A percentile compares a stretch with the other conserved stretches of the same genome.
Conservation (phyloP, 176 grass and related monocot species). For the Ensete glaucum region DNA sequence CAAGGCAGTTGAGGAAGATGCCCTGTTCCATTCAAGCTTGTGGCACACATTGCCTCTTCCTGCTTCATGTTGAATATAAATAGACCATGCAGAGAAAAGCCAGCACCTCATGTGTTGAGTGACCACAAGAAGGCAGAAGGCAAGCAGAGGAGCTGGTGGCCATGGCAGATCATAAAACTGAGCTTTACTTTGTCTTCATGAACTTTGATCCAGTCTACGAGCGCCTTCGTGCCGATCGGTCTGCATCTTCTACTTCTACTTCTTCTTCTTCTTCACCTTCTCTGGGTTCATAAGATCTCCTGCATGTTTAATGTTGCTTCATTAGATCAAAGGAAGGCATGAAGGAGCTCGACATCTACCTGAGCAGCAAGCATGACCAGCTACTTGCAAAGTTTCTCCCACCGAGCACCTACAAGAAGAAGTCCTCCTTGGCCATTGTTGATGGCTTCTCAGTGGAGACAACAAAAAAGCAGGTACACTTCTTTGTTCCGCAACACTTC, state of each 20-base stretch:
- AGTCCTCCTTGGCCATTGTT: constrained; percentile 79
- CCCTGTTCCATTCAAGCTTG: not conserved
- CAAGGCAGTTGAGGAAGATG: not conserved
- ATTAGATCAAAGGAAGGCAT: constrained; percentile 71
- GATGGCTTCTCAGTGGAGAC: constrained; percentile 94
- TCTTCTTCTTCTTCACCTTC: constrained; percentile 7
- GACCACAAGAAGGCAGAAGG: not conserved
- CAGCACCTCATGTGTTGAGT: not conserved
- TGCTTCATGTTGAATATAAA: not conserved
- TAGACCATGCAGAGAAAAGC: not conserved
- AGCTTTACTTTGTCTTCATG: constrained; percentile 99
- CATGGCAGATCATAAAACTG: constrained; percentile 57
- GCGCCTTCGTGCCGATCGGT: constrained; percentile 67
- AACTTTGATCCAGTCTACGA: constrained; percentile 92
- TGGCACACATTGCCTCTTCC: not conserved
- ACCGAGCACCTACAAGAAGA: constrained; percentile 60
- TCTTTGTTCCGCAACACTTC: not conserved
- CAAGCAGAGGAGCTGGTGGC: constrained; percentile 6
- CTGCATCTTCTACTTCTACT: not conserved
- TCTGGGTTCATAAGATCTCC: not conserved
- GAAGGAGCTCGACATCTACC: constrained; percentile 58
- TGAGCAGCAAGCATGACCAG: constrained; percentile 83
- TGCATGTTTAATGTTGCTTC: not conserved
- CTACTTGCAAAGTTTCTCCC: constrained; percentile 58
- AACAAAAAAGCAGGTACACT: constrained; percentile 50